A percentile compares a stretch with the other conserved stretches of the same genome.
phyloP scores from a whole-genome alignment of 345 rosid species.

The Brassica cretica region DNA sequence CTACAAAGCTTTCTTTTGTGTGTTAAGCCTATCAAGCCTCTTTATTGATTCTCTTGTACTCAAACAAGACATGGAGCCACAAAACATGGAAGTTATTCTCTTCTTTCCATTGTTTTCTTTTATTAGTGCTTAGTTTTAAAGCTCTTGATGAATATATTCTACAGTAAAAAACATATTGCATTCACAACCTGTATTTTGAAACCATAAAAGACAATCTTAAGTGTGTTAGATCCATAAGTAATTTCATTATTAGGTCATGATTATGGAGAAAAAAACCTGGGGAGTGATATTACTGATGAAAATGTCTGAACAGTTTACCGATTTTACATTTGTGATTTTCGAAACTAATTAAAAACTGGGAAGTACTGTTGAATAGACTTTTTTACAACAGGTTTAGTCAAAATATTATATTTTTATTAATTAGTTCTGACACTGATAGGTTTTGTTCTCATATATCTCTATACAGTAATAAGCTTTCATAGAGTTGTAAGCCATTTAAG shows the following conservation, averaged over 20 bases:
- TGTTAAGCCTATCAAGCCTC: slow-evolving; percentile 29
- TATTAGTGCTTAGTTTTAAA: background rate
- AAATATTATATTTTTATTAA: background rate
- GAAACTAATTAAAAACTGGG: background rate
- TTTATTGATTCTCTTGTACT: slow-evolving; percentile 34
- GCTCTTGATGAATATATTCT: background rate
- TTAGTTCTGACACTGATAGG: slow-evolving; percentile 26
- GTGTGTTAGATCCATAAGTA: slow-evolving; percentile 8
- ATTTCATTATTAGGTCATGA: background rate
- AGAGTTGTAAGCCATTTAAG: slow-evolving; percentile 32
- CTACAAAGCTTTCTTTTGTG: slow-evolving; percentile 27
- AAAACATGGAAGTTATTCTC: slow-evolving; percentile 37
- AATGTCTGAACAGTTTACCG: slow-evolving; percentile 23
- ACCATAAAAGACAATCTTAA: background rate
- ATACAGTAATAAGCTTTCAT: slow-evolving; percentile 24
- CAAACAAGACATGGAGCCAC: slow-evolving; percentile 34
- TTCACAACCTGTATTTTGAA: background rate
- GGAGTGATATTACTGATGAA: slow-evolving; percentile 18
- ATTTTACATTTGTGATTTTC: slow-evolving; percentile 8
- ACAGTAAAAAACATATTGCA: background rate
- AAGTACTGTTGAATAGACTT: background rate
- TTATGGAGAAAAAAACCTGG: background rate
- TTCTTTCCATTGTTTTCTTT: background rate
- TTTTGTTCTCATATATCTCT: slow-evolving; percentile 20
- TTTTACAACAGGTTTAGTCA: background rate